Conservation (phyloP, 352 stramenopile genomes). For the Peronospora belbahrii region DNA sequence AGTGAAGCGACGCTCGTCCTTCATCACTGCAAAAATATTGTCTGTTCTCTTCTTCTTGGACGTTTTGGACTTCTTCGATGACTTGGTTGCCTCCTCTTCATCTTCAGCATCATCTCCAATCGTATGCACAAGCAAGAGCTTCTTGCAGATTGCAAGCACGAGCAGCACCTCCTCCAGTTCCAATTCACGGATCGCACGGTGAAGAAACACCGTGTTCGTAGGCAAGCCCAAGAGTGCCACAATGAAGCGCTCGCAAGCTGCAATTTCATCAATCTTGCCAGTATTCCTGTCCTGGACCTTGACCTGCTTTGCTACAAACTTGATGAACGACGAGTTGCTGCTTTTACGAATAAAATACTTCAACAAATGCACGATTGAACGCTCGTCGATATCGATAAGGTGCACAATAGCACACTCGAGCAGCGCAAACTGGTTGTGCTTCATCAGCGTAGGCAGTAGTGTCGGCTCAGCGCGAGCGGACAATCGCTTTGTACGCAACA, state of each 20-base stretch:
- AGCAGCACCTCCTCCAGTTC: conserved; percentile 60
- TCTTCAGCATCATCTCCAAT: conserved; percentile 17
- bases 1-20: conserved; percentile 25
- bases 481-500: conserved; percentile 49
- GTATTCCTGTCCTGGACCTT: conserved; percentile 16
- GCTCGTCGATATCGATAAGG: conserved; percentile 74
- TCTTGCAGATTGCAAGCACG: conserved; percentile 62
- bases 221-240: conserved; percentile 50
- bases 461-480: conserved; percentile 54
- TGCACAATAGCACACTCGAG: conserved; percentile 56
- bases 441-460: conserved; percentile 56
- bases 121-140: conserved; percentile 46
- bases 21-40: conserved; percentile 9
- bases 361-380: conserved; percentile 53
- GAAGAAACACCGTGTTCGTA: conserved; percentile 70
- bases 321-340: conserved; percentile 26
- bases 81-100: conserved; percentile 9
- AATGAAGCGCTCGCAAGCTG: conserved; percentile 41
- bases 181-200: conserved; percentile 65
- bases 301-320: conserved; percentile 23
- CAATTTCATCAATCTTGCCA: conserved; percentile 8
- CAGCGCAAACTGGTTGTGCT: conserved; percentile 55
- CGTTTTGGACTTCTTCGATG: conserved; percentile 15
- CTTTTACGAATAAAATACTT: conserved; percentile 72
- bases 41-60: conserved; percentile 13